Conservation (phyloP, 345 rosid genomes). For the Aquilaria malaccensis region DNA sequence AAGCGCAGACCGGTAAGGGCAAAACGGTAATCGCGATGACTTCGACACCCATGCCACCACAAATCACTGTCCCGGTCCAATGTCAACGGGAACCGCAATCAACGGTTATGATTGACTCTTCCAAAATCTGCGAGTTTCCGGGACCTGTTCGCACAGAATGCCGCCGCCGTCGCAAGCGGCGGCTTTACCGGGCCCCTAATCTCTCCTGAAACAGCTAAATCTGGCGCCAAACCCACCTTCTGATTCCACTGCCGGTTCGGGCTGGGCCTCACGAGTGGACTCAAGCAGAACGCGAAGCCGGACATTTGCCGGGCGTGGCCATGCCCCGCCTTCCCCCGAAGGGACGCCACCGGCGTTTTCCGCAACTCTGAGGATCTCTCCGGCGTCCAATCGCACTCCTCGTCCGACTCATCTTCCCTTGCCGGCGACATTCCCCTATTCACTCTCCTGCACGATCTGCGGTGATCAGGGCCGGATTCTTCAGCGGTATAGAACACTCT, state of each 20-base stretch:
- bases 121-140: slow-evolving; percentile 92
- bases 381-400: slow-evolving; percentile 29
- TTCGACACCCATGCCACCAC: neutral
- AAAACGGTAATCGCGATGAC: slow-evolving; percentile 17
- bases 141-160: slow-evolving; percentile 69
- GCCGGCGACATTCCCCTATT: slow-evolving; percentile 88
- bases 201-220: slow-evolving; percentile 41
- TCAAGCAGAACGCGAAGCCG: slow-evolving; percentile 69
- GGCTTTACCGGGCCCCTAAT: slow-evolving; percentile 45
- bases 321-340: slow-evolving; percentile 22
- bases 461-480: slow-evolving; percentile 20
- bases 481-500: slow-evolving; percentile 18
- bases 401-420: slow-evolving; percentile 23
- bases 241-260: slow-evolving; percentile 62
- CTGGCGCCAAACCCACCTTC: slow-evolving; percentile 45
- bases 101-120: slow-evolving; percentile 58
- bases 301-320: slow-evolving; percentile 34
- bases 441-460: slow-evolving; percentile 23
- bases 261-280: slow-evolving; percentile 87
- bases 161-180: slow-evolving; percentile 62
- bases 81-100: slow-evolving; percentile 26
- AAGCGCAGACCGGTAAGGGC: slow-evolving; percentile 15
- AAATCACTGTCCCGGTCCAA: slow-evolving; percentile 9
- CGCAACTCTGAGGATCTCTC: slow-evolving; percentile 42
- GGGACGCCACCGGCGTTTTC: slow-evolving; percentile 27